Percentiles rank a stretch among this genome's conserved stretches.
Conservation (phyloP, 2,329 filamentous ascomycete genomes). For the Scedosporium minutisporum region DNA sequence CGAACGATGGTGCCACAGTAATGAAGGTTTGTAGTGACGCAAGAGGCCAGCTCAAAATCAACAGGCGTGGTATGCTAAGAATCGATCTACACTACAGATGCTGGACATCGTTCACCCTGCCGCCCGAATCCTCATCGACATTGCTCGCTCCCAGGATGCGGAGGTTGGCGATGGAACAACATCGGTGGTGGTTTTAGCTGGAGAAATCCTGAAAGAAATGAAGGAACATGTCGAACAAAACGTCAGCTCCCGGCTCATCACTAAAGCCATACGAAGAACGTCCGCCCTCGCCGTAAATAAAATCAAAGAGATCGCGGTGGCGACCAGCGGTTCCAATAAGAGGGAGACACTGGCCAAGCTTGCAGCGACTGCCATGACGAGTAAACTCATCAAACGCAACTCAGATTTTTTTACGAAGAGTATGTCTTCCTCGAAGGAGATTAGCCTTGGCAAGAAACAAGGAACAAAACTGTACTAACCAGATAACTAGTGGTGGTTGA, state of each 20-base stretch:
- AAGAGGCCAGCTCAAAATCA: background rate
- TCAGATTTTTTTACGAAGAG: constrained; percentile 96
- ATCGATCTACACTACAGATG: constrained; percentile 43
- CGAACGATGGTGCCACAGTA: constrained; percentile 96
- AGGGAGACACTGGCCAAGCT: constrained; percentile 83
- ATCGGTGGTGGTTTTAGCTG: constrained; percentile 93
- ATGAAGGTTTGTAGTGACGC: constrained; percentile 68
- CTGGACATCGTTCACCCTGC: constrained; percentile 98
- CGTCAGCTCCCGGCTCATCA: constrained; percentile 93
- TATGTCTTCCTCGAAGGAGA: background rate
- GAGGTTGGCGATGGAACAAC: constrained; percentile 98
- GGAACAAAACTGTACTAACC: background rate
- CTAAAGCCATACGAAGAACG: constrained; percentile 87
- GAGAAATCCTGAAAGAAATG: constrained; percentile 93
- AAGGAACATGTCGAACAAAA: constrained; percentile 95
- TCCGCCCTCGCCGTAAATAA: constrained; percentile 92
- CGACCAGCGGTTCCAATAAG: constrained; percentile 71
- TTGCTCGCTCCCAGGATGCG: constrained; percentile 96
- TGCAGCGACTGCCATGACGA: constrained; percentile 95
- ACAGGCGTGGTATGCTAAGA: background rate
- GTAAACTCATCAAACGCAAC: constrained; percentile 97
- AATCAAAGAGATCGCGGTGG: constrained; percentile 92
- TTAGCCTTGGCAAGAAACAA: too few species aligned
- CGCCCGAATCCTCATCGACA: constrained; percentile 93
- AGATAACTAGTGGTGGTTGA: constrained; percentile 77